phyloP scores from a whole-genome alignment of 352 stramenopile species.

The Pythium grandisporangium region DNA sequence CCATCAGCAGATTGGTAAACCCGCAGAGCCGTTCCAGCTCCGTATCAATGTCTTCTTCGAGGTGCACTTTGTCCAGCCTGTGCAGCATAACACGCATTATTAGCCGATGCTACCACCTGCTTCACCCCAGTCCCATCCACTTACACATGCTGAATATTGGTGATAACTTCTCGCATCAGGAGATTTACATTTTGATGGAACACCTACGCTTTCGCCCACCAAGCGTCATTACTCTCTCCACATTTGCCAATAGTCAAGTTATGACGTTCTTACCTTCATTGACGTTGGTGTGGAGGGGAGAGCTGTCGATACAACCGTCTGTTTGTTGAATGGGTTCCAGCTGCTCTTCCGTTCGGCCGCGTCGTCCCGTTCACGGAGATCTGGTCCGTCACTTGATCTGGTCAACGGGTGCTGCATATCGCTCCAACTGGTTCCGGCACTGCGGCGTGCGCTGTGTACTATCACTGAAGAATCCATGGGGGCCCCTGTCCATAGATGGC shows the following conservation, averaged over 20 bases:
- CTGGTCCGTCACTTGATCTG: not conserved
- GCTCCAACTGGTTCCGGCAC: not conserved
- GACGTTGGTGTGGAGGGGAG: not conserved
- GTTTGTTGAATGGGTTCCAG: slow-evolving; percentile 32
- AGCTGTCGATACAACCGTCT: slow-evolving; percentile 1
- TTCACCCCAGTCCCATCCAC: slow-evolving; percentile 3
- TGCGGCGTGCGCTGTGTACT: not conserved
- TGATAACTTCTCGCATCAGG: slow-evolving; percentile 34
- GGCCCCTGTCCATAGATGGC: not conserved
- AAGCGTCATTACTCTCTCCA: slow-evolving; percentile 3
- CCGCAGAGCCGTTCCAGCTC: slow-evolving; percentile 32
- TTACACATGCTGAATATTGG: slow-evolving; percentile 43
- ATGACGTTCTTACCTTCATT: slow-evolving; percentile 13
- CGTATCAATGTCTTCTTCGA: slow-evolving; percentile 16
- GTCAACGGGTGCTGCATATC: not conserved
- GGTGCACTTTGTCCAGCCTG: slow-evolving; percentile 41
- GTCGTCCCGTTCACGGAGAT: too few relatives aligned
- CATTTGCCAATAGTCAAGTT: not conserved
- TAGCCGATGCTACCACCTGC: too few relatives aligned
- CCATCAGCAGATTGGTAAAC: slow-evolving; percentile 28
- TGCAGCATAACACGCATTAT: not conserved
- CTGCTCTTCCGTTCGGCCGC: too few relatives aligned
- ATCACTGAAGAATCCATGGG: not conserved
- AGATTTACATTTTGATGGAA: slow-evolving; percentile 46
- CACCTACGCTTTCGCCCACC: slow-evolving; percentile 16